Conservation (phyloP, 345 rosid species). For the Sonneratia caseolaris region DNA sequence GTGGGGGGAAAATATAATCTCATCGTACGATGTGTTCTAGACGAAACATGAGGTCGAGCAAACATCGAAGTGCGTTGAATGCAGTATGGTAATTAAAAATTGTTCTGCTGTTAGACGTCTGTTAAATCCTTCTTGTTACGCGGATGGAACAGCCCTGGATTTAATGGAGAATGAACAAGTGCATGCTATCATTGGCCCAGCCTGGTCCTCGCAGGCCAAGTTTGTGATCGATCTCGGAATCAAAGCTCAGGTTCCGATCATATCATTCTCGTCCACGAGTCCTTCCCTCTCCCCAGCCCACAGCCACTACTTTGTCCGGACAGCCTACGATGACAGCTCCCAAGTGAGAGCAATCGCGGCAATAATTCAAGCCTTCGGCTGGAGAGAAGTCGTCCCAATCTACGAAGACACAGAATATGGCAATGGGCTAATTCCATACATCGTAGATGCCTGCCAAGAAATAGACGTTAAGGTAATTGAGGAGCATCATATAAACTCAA, state of each 20-base stretch:
- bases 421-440: constrained; percentile 18
- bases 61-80: too few relatives aligned
- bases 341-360: constrained; percentile 22
- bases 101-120: too few relatives aligned
- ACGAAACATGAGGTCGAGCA: too few relatives aligned
- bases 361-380: constrained; percentile 20
- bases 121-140: too few relatives aligned
- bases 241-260: constrained; percentile 28
- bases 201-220: constrained; percentile 20
- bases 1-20: too few relatives aligned
- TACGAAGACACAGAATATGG: constrained; percentile 32
- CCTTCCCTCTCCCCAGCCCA: constrained; percentile 12
- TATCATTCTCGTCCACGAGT: constrained; percentile 23
- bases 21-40: too few relatives aligned
- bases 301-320: constrained; percentile 19
- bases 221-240: constrained; percentile 20
- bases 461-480: neutral
- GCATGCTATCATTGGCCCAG: constrained; percentile 33
- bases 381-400: constrained; percentile 26
- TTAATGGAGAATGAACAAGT: constrained; percentile 26
- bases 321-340: constrained; percentile 16
- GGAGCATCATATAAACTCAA: neutral
- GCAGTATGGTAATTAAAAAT: too few relatives aligned
- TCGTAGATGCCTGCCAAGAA: constrained; percentile 20
- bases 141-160: constrained; percentile 18